phyloP scores from a whole-genome alignment of 495 filamentous ascomycete genomes.

The Penicillium egyptiacum region DNA sequence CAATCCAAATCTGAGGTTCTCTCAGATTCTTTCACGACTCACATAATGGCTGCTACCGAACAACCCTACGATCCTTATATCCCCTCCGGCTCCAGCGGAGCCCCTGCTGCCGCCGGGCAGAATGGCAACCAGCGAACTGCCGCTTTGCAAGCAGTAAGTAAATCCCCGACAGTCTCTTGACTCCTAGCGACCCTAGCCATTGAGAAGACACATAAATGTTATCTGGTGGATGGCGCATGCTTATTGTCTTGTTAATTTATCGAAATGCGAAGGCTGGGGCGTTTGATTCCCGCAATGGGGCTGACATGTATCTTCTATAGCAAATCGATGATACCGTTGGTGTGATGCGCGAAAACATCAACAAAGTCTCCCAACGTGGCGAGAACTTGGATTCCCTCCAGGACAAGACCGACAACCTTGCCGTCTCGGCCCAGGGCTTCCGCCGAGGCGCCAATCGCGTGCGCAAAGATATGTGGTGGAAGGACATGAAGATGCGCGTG shows the following conservation, averaged over 20 bases:
- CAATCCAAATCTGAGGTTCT: constrained; percentile 20
- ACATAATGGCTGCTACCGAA: constrained; percentile 62
- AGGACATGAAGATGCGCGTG: constrained; percentile 99
- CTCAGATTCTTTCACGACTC: constrained; percentile 6
- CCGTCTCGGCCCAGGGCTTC: constrained; percentile 87
- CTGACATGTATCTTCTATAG: constrained; percentile 48
- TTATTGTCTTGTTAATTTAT: constrained; percentile 2
- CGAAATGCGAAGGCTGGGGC: constrained; percentile 6
- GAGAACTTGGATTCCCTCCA: constrained; percentile 85
- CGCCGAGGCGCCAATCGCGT: constrained; percentile 93
- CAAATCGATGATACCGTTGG: constrained; percentile 95
- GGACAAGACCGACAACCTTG: constrained; percentile 94
- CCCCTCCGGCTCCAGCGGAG: constrained; percentile 60
- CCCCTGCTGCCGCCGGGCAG: constrained; percentile 49
- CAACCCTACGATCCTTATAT: constrained; percentile 92
- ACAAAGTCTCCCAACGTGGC: constrained; percentile 88
- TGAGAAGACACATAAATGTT: neutral
- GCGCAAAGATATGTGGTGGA: constrained; percentile 92
- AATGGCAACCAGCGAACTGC: constrained; percentile 65
- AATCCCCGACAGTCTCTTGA: neutral
- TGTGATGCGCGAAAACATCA: constrained; percentile 93
- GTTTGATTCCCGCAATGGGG: constrained; percentile 5
- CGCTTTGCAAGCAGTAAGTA: constrained; percentile 76
- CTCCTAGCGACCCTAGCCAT: neutral
- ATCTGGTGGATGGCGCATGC: neutral